phyloP scores from a whole-genome alignment of 345 rosid species.

The Hibiscus tridactylites region DNA sequence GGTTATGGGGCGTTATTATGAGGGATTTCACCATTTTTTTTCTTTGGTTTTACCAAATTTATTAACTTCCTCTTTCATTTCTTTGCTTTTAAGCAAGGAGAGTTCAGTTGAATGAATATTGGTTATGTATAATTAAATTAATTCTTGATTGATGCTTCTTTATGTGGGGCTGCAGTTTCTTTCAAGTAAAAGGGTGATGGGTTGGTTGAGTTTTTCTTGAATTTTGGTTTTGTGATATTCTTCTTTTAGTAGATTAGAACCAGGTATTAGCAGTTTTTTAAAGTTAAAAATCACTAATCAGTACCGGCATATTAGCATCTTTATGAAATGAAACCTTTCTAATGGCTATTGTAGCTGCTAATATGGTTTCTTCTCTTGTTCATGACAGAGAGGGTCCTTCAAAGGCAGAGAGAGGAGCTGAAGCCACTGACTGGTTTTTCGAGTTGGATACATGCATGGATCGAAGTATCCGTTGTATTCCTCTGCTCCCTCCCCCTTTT shows the following conservation, averaged over 20 bases:
- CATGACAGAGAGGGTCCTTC: conserved; percentile 8
- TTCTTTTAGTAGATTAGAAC: no score
- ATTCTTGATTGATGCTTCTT: neutral
- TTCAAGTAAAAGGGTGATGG: neutral
- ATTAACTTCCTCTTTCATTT: neutral
- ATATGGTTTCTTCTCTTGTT: neutral
- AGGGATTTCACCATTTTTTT: neutral
- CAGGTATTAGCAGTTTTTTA: neutral
- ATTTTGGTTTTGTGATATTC: neutral
- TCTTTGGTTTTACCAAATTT: neutral
- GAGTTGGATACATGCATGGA: conserved; percentile 16
- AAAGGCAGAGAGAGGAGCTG: conserved; percentile 17
- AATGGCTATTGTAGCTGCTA: neutral
- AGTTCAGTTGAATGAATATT: conserved; percentile 1
- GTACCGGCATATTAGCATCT: neutral
- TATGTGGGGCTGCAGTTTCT: neutral
- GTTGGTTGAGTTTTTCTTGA: neutral
- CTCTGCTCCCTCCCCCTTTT: neutral
- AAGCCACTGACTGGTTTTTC: neutral
- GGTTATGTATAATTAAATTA: neutral
- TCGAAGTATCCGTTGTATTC: conserved; percentile 17
- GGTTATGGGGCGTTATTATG: neutral
- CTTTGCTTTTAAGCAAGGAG: conserved; percentile 4
- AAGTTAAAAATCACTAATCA: neutral
- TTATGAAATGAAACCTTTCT: neutral